Evolutionary conservation across 2,329 filamentous ascomycete genomes (phyloP), one percentile per base, ranked within the genome.

Genomic region (Colletotrichum cuscutae): DNA sequence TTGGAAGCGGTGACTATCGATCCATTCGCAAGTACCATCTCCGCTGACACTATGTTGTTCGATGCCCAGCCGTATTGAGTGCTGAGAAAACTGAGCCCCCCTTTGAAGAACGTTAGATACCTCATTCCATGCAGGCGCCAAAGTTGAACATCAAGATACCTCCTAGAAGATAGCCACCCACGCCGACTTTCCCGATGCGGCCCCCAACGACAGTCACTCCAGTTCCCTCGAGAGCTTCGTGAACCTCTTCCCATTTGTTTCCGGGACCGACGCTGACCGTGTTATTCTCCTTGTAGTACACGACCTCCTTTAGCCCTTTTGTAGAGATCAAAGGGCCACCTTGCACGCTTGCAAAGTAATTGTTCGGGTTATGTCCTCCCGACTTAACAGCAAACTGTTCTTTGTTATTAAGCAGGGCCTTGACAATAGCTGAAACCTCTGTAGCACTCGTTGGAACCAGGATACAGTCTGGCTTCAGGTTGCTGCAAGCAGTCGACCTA

Each of bases 331-430:
- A 78, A 1, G 88, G 81, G 0, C 87, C 87, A 2, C 80, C 84
- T 15, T 84, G 78, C 59, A 87, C 85, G 75, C 85, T 90, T 2
- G 88, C 84, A 52, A 85, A 86, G 73, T 86, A 86, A 22, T 86
- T 82, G 76, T 89, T 89, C 4, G 88, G 86, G 69, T 87, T 88
- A 79, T 91, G 89, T 1, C 89, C 89, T 32, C 89, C 89, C 8
- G 86, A 87, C 75, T 89, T 88, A 75, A 89, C 79, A 7, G 89
- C 88, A 74, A 91, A 91, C 3, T 78, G 79, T 67, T 86, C 86
- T 49, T 84, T 81, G 54, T 84, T 84, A 42, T 84, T 79, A 8
- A 82, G 83, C 13, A 91, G 82, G 35, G 87, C 81, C 30, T 82
- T 83, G 59, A 91, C 82, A n/a, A 89, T 84, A 11, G 83, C 82